Evolutionary conservation across 2,329 filamentous ascomycete genomes (phyloP), one percentile per base, ranked within the genome.

Genomic region (Fusarium pininemorale): DNA sequence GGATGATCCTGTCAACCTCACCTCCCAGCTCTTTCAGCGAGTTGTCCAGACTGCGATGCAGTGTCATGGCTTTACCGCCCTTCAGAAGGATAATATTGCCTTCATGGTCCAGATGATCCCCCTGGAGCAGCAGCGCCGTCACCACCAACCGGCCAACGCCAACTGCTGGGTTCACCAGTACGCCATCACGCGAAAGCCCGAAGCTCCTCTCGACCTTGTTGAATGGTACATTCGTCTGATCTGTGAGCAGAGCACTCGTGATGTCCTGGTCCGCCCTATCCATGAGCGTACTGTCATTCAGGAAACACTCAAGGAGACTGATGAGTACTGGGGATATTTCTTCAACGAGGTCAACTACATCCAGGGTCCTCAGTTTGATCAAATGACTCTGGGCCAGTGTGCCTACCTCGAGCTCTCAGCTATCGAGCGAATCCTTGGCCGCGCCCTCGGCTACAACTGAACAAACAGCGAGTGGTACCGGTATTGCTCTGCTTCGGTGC

Each of bases 51-150:
- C 88, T 4, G 86, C 86, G 26, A 85, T 92, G 82, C 80, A 82
- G 7, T 92, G 90, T 76, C 84, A 86, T 5, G 90, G 90, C 4
- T 92, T 92, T 78, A 90, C 88, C 7, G 83, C 87, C 3, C 70
- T 86, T n/a, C 88, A 90, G 83, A 92, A 91, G 81, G 88, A 91
- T 74, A 87, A 89, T 73, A 83, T 92, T 71, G 84, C 87, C 12
- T 84, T 75, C 59, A 59, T 84, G n/a, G 81, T 81, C 6, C 78
- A 80, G 22, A 75, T 89, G 70, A 47, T 77, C 1, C 80, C 84
- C 1, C 51, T 70, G 22, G 82, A 83, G 53, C 72, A 82, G 55
- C 78, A 82, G 55, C 78, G 77, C 11, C 79, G 82, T 28, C 86
- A 84, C 74, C 85, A 85, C 53, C 83, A 87, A 77, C 89, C 90